Percentiles rank a stretch among this genome's conserved stretches.
Conservation (phyloP, 148 eudicot species). For the Polygonum maritimum region DNA sequence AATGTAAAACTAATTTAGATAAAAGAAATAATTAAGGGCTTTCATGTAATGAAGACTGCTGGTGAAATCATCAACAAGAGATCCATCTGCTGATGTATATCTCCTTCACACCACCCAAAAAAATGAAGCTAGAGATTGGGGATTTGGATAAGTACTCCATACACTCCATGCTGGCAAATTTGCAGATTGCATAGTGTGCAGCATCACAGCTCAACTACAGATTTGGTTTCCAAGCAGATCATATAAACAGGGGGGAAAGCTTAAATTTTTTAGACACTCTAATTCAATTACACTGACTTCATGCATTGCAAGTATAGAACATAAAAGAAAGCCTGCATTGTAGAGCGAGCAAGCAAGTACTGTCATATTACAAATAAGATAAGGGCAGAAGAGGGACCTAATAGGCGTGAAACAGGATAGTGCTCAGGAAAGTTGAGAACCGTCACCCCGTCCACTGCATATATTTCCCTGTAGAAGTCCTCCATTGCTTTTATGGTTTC, state of each 20-base stretch:
- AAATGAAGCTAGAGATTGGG: neutral
- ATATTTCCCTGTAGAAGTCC: constrained; percentile 80
- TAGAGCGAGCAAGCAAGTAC: too few species aligned
- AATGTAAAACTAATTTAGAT: neutral
- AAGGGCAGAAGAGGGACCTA: constrained; percentile 38
- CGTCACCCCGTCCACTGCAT: constrained; percentile 64
- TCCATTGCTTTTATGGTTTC: constrained; percentile 89
- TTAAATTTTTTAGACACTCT: too few species aligned
- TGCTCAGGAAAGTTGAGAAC: constrained; percentile 75
- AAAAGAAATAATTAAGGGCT: neutral
- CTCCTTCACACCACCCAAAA: too few species aligned
- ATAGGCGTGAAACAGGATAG: constrained; percentile 74
- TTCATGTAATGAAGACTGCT: neutral
- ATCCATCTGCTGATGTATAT: too few species aligned
- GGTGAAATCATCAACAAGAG: too few species aligned
- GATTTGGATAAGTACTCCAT: neutral
- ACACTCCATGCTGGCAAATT: neutral
- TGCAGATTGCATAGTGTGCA: neutral
- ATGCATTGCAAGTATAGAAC: neutral
- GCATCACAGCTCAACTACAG: too few species aligned
- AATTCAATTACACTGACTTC: too few species aligned
- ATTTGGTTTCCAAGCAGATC: too few species aligned
- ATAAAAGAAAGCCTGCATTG: neutral
- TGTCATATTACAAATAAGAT: neutral
- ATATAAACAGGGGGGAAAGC: too few species aligned